These are phyloP conservation scores for Pleodorina starrii DNA, from an alignment of 139 green algal species.

Conservation along the genomic window DNA sequence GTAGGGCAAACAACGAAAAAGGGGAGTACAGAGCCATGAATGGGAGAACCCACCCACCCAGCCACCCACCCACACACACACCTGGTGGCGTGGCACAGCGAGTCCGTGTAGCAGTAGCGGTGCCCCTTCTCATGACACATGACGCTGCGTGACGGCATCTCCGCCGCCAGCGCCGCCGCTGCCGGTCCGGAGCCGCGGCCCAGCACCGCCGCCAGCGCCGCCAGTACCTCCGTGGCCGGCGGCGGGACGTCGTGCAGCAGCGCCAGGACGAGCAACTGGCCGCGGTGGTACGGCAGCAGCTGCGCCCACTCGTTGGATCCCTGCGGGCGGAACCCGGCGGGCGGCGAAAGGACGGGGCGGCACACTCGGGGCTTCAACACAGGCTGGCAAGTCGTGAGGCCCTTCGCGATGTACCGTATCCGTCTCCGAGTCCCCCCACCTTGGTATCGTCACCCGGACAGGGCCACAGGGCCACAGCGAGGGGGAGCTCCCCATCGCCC, in stretches of 20 bases:
- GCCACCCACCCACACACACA: too few species aligned
- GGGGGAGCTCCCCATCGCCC: too few species aligned
- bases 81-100: not conserved
- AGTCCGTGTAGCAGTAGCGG: slow-evolving; percentile 47
- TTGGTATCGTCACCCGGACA: too few species aligned
- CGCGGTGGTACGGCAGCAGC: slow-evolving; percentile 48
- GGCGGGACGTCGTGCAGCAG: slow-evolving; percentile 46
- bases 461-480: too few species aligned
- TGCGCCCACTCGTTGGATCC: slow-evolving; percentile 40
- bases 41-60: too few species aligned
- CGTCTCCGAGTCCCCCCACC: too few species aligned
- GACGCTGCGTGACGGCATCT: slow-evolving; percentile 12
- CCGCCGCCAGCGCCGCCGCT: slow-evolving; percentile 33
- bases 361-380: too few species aligned
- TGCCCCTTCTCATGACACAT: slow-evolving; percentile 44
- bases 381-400: too few species aligned
- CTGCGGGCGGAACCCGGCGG: not conserved
- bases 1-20: not conserved
- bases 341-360: not conserved
- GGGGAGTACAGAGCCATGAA: too few species aligned
- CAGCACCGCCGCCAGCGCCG: slow-evolving; percentile 48
- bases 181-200: slow-evolving; percentile 23
- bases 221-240: slow-evolving; percentile 21
- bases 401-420: too few species aligned
- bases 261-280: slow-evolving; percentile 38